Base-by-base conservation (phyloP, 2,329 filamentous ascomycete genomes). In the Fusarium temperatum region DNA sequence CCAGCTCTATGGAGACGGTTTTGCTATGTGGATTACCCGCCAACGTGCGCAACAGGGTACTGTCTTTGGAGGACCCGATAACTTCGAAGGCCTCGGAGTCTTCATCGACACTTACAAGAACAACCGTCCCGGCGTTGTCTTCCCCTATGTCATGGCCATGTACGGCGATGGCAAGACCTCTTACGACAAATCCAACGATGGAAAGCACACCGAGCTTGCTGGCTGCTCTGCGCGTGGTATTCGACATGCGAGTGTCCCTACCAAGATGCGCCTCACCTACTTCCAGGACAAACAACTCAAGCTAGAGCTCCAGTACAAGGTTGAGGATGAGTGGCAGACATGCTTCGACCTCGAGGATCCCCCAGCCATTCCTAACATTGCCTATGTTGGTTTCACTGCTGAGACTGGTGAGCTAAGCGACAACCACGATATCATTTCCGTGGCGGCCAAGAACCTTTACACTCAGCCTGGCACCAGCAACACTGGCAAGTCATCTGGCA, bases 81-180 rank as follows among this genome's bases (percentile, higher is more conserved):
- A 90, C 74, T 99, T 98, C 78, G 96, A 99, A 82, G 96, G 96
- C 9, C 89, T 99, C 53, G 96, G 95, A 62, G 89, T 99, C 83
- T 98, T 98, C 86, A 90, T 99, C 85, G 96, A 99, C 82, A 99
- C 96, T 50, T 99, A 99, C 89, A 99, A 99, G 91, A 99, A 99
- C 87, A 98, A 98, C 86, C 91, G 96, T 20, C 96, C 96, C 1
- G 96, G 96, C 48, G 93, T 94, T 47, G 93, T 98, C 53, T 99
- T 99, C 84, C 96, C 96, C 57, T 98, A 98, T 81, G 93, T 99
- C 79, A 98, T 98, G 95, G 96, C 95, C 72, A 98, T 98, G 96
- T 88, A 95, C 76, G 96, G 96, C 68, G 96, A 99, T 82, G 96
- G 96, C 71, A 87, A 94, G 81, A 97, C 93, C 12, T 82, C 87